Evolutionary conservation across 2,329 filamentous ascomycete species (phyloP).

Genomic region (Talaromyces sp.): DNA sequence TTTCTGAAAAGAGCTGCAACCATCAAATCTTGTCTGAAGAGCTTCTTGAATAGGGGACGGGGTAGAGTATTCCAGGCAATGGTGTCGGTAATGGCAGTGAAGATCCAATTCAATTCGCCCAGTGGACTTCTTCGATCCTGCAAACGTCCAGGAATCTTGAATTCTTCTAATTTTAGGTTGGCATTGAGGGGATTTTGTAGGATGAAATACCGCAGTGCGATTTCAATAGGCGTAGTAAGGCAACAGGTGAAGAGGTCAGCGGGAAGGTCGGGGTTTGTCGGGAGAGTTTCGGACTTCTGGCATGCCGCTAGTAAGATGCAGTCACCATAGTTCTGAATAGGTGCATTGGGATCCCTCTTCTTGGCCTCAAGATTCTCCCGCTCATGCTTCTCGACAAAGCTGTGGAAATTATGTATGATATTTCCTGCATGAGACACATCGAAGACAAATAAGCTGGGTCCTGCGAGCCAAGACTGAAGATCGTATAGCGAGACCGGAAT

Average conservation of each 20-base stretch:
- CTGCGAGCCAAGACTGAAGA: conserved; percentile 89
- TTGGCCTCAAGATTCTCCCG: conserved; percentile 75
- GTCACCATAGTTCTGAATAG: conserved; percentile 64
- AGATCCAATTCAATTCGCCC: conserved; percentile 98
- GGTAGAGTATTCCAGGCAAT: conserved; percentile 97
- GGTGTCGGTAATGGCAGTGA: conserved; percentile 96
- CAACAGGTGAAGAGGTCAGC: conserved; percentile 96
- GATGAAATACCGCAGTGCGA: conserved; percentile 94
- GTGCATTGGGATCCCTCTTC: conserved; percentile 66
- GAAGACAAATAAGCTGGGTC: conserved; percentile 94
- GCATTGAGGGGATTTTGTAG: conserved; percentile 74
- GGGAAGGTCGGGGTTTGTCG: conserved; percentile 87
- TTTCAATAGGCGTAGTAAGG: conserved; percentile 93
- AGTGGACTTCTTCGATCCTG: conserved; percentile 90
- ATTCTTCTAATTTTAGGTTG: conserved; percentile 70
- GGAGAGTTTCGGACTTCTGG: conserved; percentile 81
- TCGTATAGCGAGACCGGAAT: conserved; percentile 96
- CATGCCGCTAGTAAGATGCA: conserved; percentile 93
- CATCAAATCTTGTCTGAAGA: conserved; percentile 97
- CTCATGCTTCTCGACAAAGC: conserved; percentile 92
- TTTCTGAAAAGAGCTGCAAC: conserved; percentile 97
- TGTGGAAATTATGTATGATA: conserved; percentile 90
- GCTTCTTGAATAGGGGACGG: conserved; percentile 86
- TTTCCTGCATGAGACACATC: conserved; percentile 96
- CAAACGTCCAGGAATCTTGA: conserved; percentile 82